A percentile compares a stretch with the other conserved stretches of the same genome.
Conservation (phyloP, 352 stramenopile species). For the Phytophthora macrochlamydospora region DNA sequence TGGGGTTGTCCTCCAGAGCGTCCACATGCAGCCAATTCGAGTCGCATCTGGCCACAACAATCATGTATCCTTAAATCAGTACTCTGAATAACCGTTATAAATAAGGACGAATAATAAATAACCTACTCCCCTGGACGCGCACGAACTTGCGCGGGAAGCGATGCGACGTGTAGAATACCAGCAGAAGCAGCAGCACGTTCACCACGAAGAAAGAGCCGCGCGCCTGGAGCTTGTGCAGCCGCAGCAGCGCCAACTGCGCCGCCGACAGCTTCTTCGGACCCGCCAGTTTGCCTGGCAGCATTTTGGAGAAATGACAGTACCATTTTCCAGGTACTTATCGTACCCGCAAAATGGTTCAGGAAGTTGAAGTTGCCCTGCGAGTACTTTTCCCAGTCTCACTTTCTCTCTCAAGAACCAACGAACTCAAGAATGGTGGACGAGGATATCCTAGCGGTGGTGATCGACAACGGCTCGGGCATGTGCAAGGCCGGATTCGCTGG, state of each 20-base stretch:
- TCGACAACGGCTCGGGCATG: constrained; percentile 62
- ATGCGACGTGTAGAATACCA: constrained; percentile 57
- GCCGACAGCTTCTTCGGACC: constrained; percentile 32
- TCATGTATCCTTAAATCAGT: constrained; percentile 13
- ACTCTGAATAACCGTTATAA: background rate
- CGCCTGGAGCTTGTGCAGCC: constrained; percentile 50
- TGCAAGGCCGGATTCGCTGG: constrained; percentile 76
- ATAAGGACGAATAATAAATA: no score
- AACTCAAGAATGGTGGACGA: constrained; percentile 34
- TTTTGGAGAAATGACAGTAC: background rate
- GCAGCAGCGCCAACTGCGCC: constrained; percentile 50
- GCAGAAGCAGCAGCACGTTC: constrained; percentile 61
- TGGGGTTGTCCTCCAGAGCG: constrained; percentile 18
- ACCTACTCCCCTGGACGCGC: constrained; percentile 76
- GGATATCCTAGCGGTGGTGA: constrained; percentile 49
- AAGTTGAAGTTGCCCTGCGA: no score
- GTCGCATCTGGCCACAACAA: constrained; percentile 46
- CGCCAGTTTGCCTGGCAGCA: constrained; percentile 14
- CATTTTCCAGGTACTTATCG: background rate
- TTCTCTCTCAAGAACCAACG: no score
- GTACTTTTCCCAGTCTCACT: background rate
- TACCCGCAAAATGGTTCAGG: no score
- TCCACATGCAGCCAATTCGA: constrained; percentile 70
- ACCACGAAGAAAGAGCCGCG: constrained; percentile 46
- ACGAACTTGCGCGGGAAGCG: constrained; percentile 73